Percentiles rank a stretch among this genome's conserved stretches.
These are phyloP conservation scores for Ophiostoma tasmaniense DNA, from an alignment of 2,329 filamentous ascomycete genomes.

Conservation along the genomic window DNA sequence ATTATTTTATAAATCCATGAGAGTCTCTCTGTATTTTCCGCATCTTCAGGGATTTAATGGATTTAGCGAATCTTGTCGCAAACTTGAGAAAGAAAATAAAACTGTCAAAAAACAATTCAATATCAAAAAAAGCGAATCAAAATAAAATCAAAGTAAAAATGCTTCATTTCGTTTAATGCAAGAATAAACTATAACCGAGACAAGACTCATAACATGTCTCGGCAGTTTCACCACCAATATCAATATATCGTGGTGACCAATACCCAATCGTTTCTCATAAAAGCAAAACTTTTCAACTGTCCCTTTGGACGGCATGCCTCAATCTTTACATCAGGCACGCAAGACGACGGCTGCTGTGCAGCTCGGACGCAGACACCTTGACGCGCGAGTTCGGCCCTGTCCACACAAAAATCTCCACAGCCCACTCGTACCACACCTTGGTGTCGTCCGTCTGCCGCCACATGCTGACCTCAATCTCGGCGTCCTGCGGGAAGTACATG, in stretches of 20 bases:
- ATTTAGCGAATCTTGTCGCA: too few species aligned
- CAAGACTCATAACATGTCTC: background rate
- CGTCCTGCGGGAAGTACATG: constrained; percentile 73
- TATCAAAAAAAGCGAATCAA: too few species aligned
- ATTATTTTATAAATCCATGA: too few species aligned
- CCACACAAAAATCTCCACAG: constrained; percentile 74
- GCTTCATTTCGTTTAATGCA: background rate
- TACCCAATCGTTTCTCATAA: background rate
- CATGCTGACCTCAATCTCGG: constrained; percentile 84
- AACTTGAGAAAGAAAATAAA: too few species aligned
- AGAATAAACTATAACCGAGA: background rate
- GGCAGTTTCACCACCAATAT: background rate
- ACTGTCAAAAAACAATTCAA: too few species aligned
- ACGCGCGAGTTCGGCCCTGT: constrained; percentile 51
- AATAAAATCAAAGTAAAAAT: too few species aligned
- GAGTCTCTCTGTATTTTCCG: too few species aligned
- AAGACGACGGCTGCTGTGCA: constrained; percentile 61
- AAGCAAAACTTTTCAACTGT: constrained; percentile 1
- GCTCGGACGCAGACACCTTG: constrained; percentile 56
- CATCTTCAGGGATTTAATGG: background rate
- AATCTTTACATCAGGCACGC: constrained; percentile 57
- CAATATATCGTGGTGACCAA: background rate
- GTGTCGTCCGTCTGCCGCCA: constrained; percentile 92
- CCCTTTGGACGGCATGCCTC: background rate
- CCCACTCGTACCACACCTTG: constrained; percentile 98